Percentiles rank a stretch among this genome's conserved stretches.
Conservation (phyloP, 352 stramenopile genomes). For the Phytopythium sindhum region DNA sequence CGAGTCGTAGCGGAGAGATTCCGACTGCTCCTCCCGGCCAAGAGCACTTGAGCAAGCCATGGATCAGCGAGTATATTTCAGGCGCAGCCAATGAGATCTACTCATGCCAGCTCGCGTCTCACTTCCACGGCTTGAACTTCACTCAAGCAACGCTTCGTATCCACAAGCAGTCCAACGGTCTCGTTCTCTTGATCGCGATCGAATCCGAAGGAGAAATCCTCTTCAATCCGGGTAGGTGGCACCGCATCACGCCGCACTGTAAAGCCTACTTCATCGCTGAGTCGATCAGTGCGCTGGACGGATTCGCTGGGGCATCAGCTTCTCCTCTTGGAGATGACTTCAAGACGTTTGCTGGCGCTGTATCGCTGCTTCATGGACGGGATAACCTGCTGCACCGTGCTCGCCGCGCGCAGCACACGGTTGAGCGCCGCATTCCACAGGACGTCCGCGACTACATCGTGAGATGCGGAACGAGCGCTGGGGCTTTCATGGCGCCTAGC, state of each 20-base stretch:
- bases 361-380: constrained; percentile 28
- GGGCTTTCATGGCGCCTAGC: constrained; percentile 30
- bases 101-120: constrained; percentile 44
- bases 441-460: constrained; percentile 60
- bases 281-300: constrained; percentile 49
- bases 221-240: constrained; percentile 72
- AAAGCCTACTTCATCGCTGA: constrained; percentile 79
- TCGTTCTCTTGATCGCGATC: constrained; percentile 74
- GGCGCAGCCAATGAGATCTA: constrained; percentile 84
- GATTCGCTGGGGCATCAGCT: constrained; percentile 26
- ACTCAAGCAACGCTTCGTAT: constrained; percentile 66
- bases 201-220: constrained; percentile 60
- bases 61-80: constrained; percentile 74
- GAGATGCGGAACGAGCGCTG: constrained; percentile 27
- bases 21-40: constrained; percentile 15
- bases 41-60: constrained; percentile 29
- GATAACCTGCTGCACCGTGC: constrained; percentile 47
- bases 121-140: constrained; percentile 75
- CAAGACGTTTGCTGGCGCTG: constrained; percentile 25
- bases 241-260: constrained; percentile 45
- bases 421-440: constrained; percentile 62
- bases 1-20: constrained; percentile 55
- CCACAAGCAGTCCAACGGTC: constrained; percentile 63
- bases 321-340: constrained; percentile 17
- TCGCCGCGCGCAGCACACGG: constrained; percentile 63